Base-by-base conservation (phyloP, 208 protist genomes). In the Leishmania arabica region DNA sequence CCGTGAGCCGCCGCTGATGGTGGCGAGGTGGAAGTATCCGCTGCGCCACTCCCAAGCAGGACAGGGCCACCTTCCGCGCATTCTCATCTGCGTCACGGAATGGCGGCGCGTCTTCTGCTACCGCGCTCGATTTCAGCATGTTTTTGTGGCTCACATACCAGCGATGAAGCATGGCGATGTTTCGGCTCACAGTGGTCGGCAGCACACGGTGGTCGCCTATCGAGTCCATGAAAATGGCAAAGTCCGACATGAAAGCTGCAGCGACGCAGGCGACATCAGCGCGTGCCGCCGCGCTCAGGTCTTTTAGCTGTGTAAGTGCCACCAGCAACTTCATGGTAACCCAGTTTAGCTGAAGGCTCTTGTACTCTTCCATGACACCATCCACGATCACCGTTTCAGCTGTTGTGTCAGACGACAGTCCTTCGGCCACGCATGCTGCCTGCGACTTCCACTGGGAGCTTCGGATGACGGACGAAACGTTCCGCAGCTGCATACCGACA, bases 311-410 rank as follows among this genome's bases (percentile, higher is more conserved):
- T 4, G 69, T 51, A 15, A 73, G 69, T 31, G 9, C 11, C 42
- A 34, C 5, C 24, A 53, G 69, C n/a, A 73, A 17, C 45, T 31
- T 51, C 69, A 73, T 31, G 27, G 45, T 73, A 51, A n/a, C 37
- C 69, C 45, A 73, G n/a, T 7, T 34, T 3, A 73, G 69, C 69
- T 73, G 69, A 17, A 73, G 45, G 69, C 42, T 73, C 45, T 73
- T 73, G 24, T 37, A 1, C 45, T 73, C 69, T 21, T 45, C 69
- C 21, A n/a, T 37, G 24, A 54, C 11, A 34, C 45, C 69, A 21
- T 53, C 69, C 27, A 54, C 69, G 8, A 54, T 53, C 17, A 17
- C 69, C 27, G 42, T 34, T 51, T 73, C 42, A 17, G 45, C 13
- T 31, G 15, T 13, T 53, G 40, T 21, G 11, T 8, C 69, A 73